Base-by-base conservation (phyloP, 2,329 filamentous ascomycete species). In the Pseudocercospora eumusae region DNA sequence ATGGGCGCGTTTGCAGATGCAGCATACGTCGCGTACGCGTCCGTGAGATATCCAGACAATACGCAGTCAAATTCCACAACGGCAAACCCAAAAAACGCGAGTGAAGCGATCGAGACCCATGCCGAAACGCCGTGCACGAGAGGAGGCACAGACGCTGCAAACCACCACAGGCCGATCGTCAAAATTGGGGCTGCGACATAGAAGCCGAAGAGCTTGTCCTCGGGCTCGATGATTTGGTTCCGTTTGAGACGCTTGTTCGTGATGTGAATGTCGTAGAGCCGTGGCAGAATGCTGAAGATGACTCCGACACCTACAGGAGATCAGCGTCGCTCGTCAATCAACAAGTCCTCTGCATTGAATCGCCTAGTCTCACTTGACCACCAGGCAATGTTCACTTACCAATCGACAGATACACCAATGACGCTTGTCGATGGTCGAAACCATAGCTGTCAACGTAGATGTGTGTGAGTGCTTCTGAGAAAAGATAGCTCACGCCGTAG, bases 401-500 rank as follows among this genome's bases (percentile, higher is more conserved):
- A 87, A 92, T 68, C 82, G 77, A 66, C 71, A 81, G 81, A 75
- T 88, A 82, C 77, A 75, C 49, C 72, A 79, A 68, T 65, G 75
- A 62, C 88, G 90, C 68, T 3, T 76, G 66, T 0, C 73, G 66
- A 1, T 63, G 58, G 2, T 70, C 64, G 64, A 81, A 75, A 3
- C 74, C 73, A 53, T 65, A 71, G 23, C 49, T 61, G 2, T 60
- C 42, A 28, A 71, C 59, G 66, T 80, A 82, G 3, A 82, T 74
- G 0, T 73, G 66, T 0, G 73, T 71, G 0, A 82, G 66, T 0
- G 77, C 75, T 70, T 82, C 79, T 0, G 80, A 78, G 64, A 82
- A 80, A 3, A 65, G 75, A 63, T 82, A 83, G 25, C 82, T 77
- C n/a, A 82, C 70, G 0, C 75, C 79, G 65, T 78, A 62, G 40